Base-by-base conservation (phyloP, 306 rosid species). In the Glycine soja region DNA sequence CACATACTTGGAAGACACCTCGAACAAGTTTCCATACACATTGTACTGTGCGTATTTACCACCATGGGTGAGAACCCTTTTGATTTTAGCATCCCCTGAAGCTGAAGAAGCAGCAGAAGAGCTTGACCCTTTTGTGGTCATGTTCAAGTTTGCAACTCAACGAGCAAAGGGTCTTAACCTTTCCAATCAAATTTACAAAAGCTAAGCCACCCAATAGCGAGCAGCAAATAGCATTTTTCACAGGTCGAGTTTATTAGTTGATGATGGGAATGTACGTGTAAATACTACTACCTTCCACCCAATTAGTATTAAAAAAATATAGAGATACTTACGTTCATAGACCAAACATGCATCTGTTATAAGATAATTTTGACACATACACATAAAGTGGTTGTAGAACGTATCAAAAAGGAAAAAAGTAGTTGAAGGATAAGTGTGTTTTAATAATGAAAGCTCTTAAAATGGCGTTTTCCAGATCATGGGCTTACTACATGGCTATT, bases 21-120 rank as follows among this genome's bases (percentile, higher is more conserved):
- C 99, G 42, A 93, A 95, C 88, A 93, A 87, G 90, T 93, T 95
- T 34, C 99, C 99, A 51, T 91, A 95, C 65, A 93, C 97, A 82
- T 95, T 95, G 87, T 95, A 95, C 82, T 95, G 97, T 38, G 90
- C 97, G 57, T 93, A 95, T 72, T 92, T 67, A 72, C 99, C 97
- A 16, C 97, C 97, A 87, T 95, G 97, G 1, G 95, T 95, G 42
- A 89, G 88, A 57, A 88, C 90, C 89, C 98, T 90, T 88, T 92
- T 92, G 89, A 93, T 90, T 80, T 90, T 90, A 40, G 88, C 45
- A 9, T 91, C 99, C 32, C 84, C 91, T 10, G 97, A 72, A 75
- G 94, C 86, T 1, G 86, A 83, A 78, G 72, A 73, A 6, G 86
- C 30, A 73, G 87, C 30, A 50, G 95, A 82, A 86, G 96, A 91